phyloP scores from a whole-genome alignment of 441 rosid species.

The Euphorbia celastroides region DNA sequence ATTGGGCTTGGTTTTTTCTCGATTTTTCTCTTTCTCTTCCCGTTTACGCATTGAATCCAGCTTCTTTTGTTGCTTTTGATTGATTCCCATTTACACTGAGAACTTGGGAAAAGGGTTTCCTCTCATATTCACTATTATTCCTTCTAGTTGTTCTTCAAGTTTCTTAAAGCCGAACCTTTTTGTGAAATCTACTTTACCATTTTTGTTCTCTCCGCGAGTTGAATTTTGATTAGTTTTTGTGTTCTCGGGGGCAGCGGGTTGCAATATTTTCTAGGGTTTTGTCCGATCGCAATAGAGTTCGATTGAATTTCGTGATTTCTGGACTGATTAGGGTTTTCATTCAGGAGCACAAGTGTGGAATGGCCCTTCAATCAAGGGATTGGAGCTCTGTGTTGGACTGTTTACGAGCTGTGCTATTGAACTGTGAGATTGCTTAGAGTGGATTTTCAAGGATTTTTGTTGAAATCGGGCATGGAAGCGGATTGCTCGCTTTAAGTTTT shows the following conservation, averaged over 20 bases:
- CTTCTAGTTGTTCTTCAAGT: not conserved
- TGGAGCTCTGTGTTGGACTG: constrained; percentile 23
- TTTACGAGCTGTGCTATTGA: constrained; percentile 12
- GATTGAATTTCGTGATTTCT: constrained; percentile 24
- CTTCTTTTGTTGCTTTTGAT: constrained; percentile 27
- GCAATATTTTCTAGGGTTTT: constrained; percentile 32
- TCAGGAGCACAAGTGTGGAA: constrained; percentile 11
- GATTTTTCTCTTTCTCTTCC: not conserved
- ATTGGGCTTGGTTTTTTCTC: not conserved
- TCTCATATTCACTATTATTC: constrained; percentile 9
- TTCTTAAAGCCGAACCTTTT: not conserved
- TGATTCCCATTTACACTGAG: constrained; percentile 30
- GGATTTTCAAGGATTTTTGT: constrained; percentile 19
- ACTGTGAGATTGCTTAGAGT: constrained; percentile 23
- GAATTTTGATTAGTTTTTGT: constrained; percentile 7
- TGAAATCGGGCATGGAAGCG: constrained; percentile 35
- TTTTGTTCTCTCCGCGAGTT: constrained; percentile 8
- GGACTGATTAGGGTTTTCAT: constrained; percentile 31
- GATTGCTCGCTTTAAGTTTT: constrained; percentile 29
- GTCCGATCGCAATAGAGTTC: constrained; percentile 28
- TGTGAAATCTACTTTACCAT: not conserved
- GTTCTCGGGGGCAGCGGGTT: constrained; percentile 10
- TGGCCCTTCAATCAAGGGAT: constrained; percentile 22
- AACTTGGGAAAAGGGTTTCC: constrained; percentile 14
- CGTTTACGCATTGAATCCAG: constrained; percentile 25